phyloP scores from a whole-genome alignment of 202 grass and related monocot species.

The Cymbopogon flexuosus region DNA sequence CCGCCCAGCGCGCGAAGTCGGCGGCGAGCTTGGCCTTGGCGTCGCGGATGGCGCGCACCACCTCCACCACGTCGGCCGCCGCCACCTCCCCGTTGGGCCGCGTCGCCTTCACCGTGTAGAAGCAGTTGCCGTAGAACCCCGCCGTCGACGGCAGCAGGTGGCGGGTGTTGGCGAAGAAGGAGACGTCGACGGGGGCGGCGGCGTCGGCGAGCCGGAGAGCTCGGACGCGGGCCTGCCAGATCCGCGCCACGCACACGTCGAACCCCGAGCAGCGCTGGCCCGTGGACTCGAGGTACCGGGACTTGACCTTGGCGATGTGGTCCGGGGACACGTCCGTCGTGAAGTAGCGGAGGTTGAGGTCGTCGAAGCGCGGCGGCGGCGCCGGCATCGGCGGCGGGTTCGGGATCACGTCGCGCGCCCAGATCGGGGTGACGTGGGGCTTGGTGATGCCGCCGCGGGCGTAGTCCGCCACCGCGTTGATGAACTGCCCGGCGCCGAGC shows the following conservation, averaged over 20 bases:
- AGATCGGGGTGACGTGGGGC: slow-evolving; percentile 48
- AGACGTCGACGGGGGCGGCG: slow-evolving; percentile 42
- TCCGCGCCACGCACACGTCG: slow-evolving; percentile 66
- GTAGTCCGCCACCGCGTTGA: slow-evolving; percentile 69
- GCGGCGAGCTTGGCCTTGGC: slow-evolving; percentile 51
- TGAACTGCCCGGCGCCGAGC: slow-evolving; percentile 70
- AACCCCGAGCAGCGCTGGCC: slow-evolving; percentile 79
- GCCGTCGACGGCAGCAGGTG: slow-evolving; percentile 44
- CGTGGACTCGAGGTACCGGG: slow-evolving; percentile 39
- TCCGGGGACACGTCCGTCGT: slow-evolving; percentile 38
- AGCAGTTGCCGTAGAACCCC: slow-evolving; percentile 93
- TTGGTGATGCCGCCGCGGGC: slow-evolving; percentile 28
- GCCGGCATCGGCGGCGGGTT: slow-evolving; percentile 48
- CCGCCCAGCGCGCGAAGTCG: slow-evolving; percentile 64
- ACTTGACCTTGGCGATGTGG: slow-evolving; percentile 47
- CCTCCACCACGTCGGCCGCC: slow-evolving; percentile 29
- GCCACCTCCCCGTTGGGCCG: slow-evolving; percentile 27
- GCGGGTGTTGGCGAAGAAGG: slow-evolving; percentile 81
- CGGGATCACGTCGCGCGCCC: slow-evolving; percentile 60
- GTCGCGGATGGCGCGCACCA: slow-evolving; percentile 60
- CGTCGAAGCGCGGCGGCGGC: slow-evolving; percentile 41
- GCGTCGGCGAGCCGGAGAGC: slow-evolving; percentile 32
- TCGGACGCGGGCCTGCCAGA: slow-evolving; percentile 66
- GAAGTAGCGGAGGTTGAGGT: slow-evolving; percentile 46
- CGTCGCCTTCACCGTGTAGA: slow-evolving; percentile 66